Conservation (phyloP, 1,139 yeast species). For the Zhuliangozyma parablackwelliae region DNA sequence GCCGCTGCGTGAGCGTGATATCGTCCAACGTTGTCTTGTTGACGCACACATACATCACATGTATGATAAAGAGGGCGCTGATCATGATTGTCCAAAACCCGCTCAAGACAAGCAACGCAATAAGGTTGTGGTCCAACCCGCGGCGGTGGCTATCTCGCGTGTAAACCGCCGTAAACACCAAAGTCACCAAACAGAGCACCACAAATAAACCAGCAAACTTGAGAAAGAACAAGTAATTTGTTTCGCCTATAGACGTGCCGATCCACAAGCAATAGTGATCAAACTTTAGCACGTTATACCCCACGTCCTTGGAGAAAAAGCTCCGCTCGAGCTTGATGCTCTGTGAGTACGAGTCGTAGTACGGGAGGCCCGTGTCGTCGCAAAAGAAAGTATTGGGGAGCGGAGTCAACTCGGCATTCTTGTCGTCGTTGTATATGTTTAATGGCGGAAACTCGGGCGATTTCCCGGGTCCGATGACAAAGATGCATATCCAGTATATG, state of each 20-base stretch:
- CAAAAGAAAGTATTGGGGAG: slow-evolving; percentile 53
- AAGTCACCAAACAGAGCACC: slow-evolving; percentile 23
- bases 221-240: slow-evolving; percentile 51
- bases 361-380: slow-evolving; percentile 57
- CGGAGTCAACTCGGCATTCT: slow-evolving; percentile 10
- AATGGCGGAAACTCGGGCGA: slow-evolving; percentile 22
- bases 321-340: slow-evolving; percentile 52
- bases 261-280: slow-evolving; percentile 70
- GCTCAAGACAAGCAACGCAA: slow-evolving; percentile 35
- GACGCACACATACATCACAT: slow-evolving; percentile 30
- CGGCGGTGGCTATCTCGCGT: slow-evolving; percentile 16
- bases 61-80: slow-evolving; percentile 29
- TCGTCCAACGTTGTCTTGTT: slow-evolving; percentile 49
- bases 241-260: slow-evolving; percentile 54
- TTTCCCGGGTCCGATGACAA: slow-evolving; percentile 33
- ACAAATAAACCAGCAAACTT: slow-evolving; percentile 39
- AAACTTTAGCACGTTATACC: slow-evolving; percentile 49
- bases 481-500: slow-evolving; percentile 29
- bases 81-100: slow-evolving; percentile 43
- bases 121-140: slow-evolving; percentile 42
- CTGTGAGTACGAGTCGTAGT: slow-evolving; percentile 53
- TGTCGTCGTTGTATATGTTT: slow-evolving; percentile 19
- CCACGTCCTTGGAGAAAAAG: slow-evolving; percentile 49
- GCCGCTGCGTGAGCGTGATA: slow-evolving; percentile 21
- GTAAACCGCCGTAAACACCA: slow-evolving; percentile 22